These are phyloP conservation scores for Coniella lustricola DNA, from an alignment of 2,329 filamentous ascomycete species.

Conservation along the genomic window DNA sequence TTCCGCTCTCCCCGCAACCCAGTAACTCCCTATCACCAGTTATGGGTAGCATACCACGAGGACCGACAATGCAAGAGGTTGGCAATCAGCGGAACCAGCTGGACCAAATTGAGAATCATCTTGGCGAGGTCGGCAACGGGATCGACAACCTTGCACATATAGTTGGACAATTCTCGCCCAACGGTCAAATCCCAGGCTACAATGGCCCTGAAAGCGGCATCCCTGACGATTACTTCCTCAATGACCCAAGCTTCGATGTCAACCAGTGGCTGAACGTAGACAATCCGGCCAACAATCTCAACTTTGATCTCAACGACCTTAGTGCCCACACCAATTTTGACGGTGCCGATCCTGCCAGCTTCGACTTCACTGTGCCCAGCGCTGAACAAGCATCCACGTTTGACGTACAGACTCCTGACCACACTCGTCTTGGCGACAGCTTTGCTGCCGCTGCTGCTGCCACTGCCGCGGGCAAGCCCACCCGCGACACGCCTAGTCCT, in stretches of 20 bases:
- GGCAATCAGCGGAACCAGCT: conserved; percentile 39
- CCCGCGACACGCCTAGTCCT: conserved; percentile 36
- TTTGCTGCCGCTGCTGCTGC: conserved; percentile 14
- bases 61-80: conserved; percentile 4
- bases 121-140: conserved; percentile 20
- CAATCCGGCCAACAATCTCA: conserved; percentile 41
- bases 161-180: conserved; percentile 6
- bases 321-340: conserved; percentile 27
- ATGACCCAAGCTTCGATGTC: conserved; percentile 40
- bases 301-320: conserved; percentile 36
- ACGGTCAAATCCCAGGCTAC: conserved; percentile 9
- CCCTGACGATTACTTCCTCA: conserved; percentile 21
- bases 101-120: conserved; percentile 53
- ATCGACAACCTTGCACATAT: conserved; percentile 23
- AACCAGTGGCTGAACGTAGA: conserved; percentile 34
- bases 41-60: conserved; percentile 1
- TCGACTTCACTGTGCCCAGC: conserved; percentile 11
- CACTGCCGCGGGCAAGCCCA: too few relatives aligned
- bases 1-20: conserved; percentile 40
- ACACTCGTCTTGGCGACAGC: not conserved
- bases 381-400: not conserved
- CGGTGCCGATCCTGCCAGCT: conserved; percentile 11
- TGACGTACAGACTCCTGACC: not conserved
- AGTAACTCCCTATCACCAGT: conserved; percentile 69
- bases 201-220: conserved; percentile 14